Percentiles rank a stretch among this genome's conserved stretches.
phyloP scores from a whole-genome alignment of 2,329 filamentous ascomycete species.

The Aspergillus ruber region DNA sequence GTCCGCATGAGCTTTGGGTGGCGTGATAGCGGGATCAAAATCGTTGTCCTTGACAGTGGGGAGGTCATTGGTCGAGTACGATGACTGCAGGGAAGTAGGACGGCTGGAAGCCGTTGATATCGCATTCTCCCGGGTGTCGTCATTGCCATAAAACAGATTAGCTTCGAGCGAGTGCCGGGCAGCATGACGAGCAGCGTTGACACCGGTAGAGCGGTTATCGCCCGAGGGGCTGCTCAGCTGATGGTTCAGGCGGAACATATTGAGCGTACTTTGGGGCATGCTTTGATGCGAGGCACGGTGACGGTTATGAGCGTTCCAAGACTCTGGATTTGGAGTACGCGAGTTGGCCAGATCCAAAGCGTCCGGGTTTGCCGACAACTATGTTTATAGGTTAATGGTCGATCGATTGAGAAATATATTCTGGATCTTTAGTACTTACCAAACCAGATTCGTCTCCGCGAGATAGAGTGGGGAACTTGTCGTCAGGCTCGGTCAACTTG shows the following conservation, averaged over 20 bases:
- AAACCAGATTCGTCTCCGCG: constrained; percentile 48
- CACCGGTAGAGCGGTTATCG: constrained; percentile 18
- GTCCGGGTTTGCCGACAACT: constrained; percentile 75
- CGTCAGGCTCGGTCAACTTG: constrained; percentile 66
- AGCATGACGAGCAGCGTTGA: constrained; percentile 30
- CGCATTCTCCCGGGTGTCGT: constrained; percentile 19
- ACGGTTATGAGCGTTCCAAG: constrained; percentile 60
- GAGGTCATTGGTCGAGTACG: constrained; percentile 84
- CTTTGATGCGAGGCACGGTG: constrained; percentile 61
- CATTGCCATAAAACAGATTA: constrained; percentile 30
- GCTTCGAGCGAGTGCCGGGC: constrained; percentile 42
- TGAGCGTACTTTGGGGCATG: constrained; percentile 50
- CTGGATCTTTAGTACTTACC: constrained; percentile 37
- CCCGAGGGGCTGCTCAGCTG: constrained; percentile 25
- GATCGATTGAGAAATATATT: not conserved
- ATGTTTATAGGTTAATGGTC: constrained; percentile 38
- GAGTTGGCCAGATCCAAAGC: constrained; percentile 72
- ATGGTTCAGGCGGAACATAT: constrained; percentile 33
- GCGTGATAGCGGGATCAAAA: constrained; percentile 37
- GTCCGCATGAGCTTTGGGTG: constrained; percentile 55
- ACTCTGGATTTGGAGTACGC: constrained; percentile 59
- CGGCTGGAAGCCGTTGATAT: constrained; percentile 30
- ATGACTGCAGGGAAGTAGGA: constrained; percentile 59
- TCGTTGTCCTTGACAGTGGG: constrained; percentile 72
- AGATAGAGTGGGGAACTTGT: constrained; percentile 70